Evolutionary conservation across 306 rosid species (phyloP).

Genomic region (Boehmeria nivea): DNA sequence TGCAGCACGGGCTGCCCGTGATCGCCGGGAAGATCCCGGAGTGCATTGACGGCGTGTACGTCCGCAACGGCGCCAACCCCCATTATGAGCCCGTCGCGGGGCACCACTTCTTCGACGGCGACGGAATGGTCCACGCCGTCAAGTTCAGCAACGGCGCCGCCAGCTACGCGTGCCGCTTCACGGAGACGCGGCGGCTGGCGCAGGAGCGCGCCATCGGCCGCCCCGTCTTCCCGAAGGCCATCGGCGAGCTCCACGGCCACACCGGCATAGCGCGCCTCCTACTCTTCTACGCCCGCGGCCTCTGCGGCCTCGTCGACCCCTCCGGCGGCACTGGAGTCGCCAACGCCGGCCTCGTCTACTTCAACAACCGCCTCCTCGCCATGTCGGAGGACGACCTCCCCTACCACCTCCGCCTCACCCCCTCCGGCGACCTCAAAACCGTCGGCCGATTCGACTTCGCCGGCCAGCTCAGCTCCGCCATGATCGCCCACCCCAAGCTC

Average conservation of each 20-base stretch:
- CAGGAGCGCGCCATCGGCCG: constrained; percentile 68
- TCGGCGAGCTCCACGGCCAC: constrained; percentile 97
- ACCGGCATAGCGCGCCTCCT: constrained; percentile 80
- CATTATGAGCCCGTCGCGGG: constrained; percentile 76
- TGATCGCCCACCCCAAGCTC: constrained; percentile 90
- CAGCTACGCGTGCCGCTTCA: constrained; percentile 79
- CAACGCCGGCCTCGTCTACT: constrained; percentile 88
- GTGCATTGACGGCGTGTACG: constrained; percentile 75
- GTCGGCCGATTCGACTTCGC: constrained; percentile 64
- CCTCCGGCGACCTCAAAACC: constrained; percentile 67
- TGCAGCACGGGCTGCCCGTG: constrained; percentile 33
- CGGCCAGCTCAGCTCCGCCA: constrained; percentile 51
- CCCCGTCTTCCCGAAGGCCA: constrained; percentile 84
- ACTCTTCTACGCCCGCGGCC: constrained; percentile 64
- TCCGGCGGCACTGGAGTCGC: constrained; percentile 82
- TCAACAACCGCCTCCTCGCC: constrained; percentile 62
- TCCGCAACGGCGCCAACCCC: constrained; percentile 93
- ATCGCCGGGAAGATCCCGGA: constrained; percentile 65
- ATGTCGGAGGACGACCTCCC: constrained; percentile 85
- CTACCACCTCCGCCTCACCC: constrained; percentile 53
- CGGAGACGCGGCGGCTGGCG: constrained; percentile 61
- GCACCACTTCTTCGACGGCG: constrained; percentile 96
- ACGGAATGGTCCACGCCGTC: constrained; percentile 94
- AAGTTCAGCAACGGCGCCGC: constrained; percentile 41
- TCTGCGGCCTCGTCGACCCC: constrained; percentile 59